These are phyloP conservation scores for Arxiozyma slooffiae DNA, from an alignment of 1,139 yeast species.

Conservation along the genomic window DNA sequence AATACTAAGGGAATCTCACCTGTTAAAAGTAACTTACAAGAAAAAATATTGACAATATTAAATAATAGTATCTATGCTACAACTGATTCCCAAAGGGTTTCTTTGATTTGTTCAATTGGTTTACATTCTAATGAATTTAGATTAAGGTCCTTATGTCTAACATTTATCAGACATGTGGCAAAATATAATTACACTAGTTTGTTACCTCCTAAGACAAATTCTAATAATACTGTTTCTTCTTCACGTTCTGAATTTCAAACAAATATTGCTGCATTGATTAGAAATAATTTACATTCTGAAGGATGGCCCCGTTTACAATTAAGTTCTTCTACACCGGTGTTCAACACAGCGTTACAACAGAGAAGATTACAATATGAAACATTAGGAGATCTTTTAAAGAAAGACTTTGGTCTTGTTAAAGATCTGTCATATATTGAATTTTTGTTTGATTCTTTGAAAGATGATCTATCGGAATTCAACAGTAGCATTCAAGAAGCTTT, in stretches of 20 bases:
- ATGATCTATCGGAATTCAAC: constrained; percentile 54
- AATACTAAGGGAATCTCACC: constrained; percentile 37
- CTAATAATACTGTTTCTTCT: constrained; percentile 13
- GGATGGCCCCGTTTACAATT: constrained; percentile 50
- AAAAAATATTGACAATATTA: constrained; percentile 45
- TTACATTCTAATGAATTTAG: constrained; percentile 43
- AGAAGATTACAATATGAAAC: constrained; percentile 70
- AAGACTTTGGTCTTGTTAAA: constrained; percentile 39
- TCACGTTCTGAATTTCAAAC: constrained; percentile 32
- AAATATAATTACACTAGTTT: constrained; percentile 23
- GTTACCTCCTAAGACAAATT: constrained; percentile 9
- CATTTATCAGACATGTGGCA: constrained; percentile 51
- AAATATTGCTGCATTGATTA: constrained; percentile 42
- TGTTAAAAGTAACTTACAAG: constrained; percentile 47
- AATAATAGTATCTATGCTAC: constrained; percentile 47
- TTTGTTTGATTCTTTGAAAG: constrained; percentile 60
- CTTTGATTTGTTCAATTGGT: constrained; percentile 45
- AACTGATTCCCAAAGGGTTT: constrained; percentile 29
- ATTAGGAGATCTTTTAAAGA: constrained; percentile 52
- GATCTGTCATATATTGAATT: constrained; percentile 53
- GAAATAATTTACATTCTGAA: constrained; percentile 42
- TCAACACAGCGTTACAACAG: constrained; percentile 28
- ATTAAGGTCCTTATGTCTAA: constrained; percentile 37
- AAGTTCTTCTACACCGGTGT: constrained; percentile 26
- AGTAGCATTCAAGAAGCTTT: constrained; percentile 67